Percentiles rank a stretch among this genome's conserved stretches.
Conservation (phyloP, 352 stramenopile species). For the Phytophthora syringae region DNA sequence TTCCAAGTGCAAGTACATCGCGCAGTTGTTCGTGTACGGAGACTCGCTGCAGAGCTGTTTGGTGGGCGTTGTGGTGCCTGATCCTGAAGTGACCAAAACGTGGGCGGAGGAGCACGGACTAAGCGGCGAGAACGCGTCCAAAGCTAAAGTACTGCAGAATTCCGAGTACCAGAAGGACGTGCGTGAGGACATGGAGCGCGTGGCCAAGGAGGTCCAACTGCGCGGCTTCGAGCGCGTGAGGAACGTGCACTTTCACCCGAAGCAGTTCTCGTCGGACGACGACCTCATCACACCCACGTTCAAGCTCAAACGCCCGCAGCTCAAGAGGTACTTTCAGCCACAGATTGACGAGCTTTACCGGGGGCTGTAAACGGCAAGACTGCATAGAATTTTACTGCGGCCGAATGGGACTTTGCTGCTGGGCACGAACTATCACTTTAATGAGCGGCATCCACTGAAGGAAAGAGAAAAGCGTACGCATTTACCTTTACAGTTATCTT, state of each 20-base stretch:
- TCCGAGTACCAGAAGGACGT: slow-evolving; percentile 51
- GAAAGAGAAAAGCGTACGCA: slow-evolving; percentile 4
- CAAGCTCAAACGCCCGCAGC: slow-evolving; percentile 90
- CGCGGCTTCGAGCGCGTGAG: slow-evolving; percentile 91
- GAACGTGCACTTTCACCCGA: slow-evolving; percentile 77
- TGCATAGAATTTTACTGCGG: neutral
- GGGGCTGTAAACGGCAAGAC: slow-evolving; percentile 21
- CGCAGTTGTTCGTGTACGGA: slow-evolving; percentile 94
- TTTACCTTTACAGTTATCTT: slow-evolving; percentile 22
- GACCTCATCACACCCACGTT: slow-evolving; percentile 93
- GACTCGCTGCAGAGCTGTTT: slow-evolving; percentile 93
- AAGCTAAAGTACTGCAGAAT: slow-evolving; percentile 41
- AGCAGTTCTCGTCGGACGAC: slow-evolving; percentile 88
- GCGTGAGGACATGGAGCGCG: slow-evolving; percentile 30
- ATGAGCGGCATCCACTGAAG: no score
- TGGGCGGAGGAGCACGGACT: slow-evolving; percentile 42
- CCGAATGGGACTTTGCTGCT: neutral
- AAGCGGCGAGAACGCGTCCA: slow-evolving; percentile 27
- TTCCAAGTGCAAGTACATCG: slow-evolving; percentile 88
- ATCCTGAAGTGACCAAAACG: slow-evolving; percentile 44
- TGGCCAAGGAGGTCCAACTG: slow-evolving; percentile 54
- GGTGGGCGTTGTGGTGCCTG: slow-evolving; percentile 92
- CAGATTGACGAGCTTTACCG: slow-evolving; percentile 62
- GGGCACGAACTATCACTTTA: no score
- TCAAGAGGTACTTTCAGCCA: slow-evolving; percentile 58